A percentile compares a stretch with the other conserved stretches of the same genome.
Evolutionary conservation across 176 grass and related monocot genomes (phyloP).

Genomic region (barley (Hordeum vulgare)): MorexV3_pseudomolecules_assembly NC_058519.1:73443385-73443884

Average conservation of each 20-base stretch:
- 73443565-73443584: conserved; percentile 75
- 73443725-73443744: conserved; percentile 72
- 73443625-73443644: conserved; percentile 50
- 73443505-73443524: conserved; percentile 35
- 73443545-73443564: conserved; percentile 93
- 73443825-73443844: conserved; percentile 57
- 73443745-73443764: conserved; percentile 76
- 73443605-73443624: conserved; percentile 85
- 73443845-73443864: conserved; percentile 46
- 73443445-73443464: conserved; percentile 63
- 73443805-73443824: conserved; percentile 37
- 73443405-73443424: conserved; percentile 40
- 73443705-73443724: conserved; percentile 63
- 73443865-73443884: conserved; percentile 57
- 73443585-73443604: conserved; percentile 66
- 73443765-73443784: conserved; percentile 50
- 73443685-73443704: conserved; percentile 54
- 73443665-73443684: conserved; percentile 7
- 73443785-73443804: conserved; percentile 85
- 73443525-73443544: conserved; percentile 50
- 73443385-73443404: conserved; percentile 77
- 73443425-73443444: conserved; percentile 92
- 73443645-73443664: conserved; percentile 14
- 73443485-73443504: conserved; percentile 76
- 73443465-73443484: conserved; percentile 96